Conservation (phyloP, 2,329 filamentous ascomycete species). For the Penicillium oxalicum region DNA sequence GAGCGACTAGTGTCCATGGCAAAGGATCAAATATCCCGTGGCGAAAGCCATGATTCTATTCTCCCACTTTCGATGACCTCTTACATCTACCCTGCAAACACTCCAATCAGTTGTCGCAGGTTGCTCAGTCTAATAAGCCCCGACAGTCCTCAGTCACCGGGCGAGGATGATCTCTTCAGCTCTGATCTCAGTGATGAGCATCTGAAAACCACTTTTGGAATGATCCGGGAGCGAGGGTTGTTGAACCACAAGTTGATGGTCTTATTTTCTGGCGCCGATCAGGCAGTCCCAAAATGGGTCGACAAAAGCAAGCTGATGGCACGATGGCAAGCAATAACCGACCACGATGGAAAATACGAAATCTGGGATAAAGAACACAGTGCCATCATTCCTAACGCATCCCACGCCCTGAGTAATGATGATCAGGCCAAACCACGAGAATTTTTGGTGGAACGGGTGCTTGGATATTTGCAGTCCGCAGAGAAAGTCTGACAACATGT, state of each 20-base stretch:
- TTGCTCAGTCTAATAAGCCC: constrained; percentile 53
- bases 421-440: constrained; percentile 27
- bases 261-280: constrained; percentile 44
- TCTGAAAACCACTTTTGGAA: constrained; percentile 58
- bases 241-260: constrained; percentile 41
- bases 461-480: constrained; percentile 20
- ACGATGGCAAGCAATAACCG: constrained; percentile 38
- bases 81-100: constrained; percentile 29
- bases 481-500: not conserved
- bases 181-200: constrained; percentile 59
- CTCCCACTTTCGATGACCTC: constrained; percentile 32
- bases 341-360: constrained; percentile 25
- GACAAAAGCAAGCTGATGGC: constrained; percentile 41
- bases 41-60: constrained; percentile 24
- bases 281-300: constrained; percentile 42
- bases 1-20: constrained; percentile 31
- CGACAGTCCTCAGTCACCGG: constrained; percentile 50
- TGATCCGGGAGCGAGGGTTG: constrained; percentile 33
- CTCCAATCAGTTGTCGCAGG: constrained; percentile 50
- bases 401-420: constrained; percentile 33
- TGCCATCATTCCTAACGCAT: constrained; percentile 41
- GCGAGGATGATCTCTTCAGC: constrained; percentile 82
- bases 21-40: constrained; percentile 17
- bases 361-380: constrained; percentile 46
- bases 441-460: constrained; percentile 23